Evolutionary conservation across 371 early-diverging fungal genomes (phyloP), one percentile per base, ranked within the genome.

Genomic region (Fennellomyces sp.): DNA sequence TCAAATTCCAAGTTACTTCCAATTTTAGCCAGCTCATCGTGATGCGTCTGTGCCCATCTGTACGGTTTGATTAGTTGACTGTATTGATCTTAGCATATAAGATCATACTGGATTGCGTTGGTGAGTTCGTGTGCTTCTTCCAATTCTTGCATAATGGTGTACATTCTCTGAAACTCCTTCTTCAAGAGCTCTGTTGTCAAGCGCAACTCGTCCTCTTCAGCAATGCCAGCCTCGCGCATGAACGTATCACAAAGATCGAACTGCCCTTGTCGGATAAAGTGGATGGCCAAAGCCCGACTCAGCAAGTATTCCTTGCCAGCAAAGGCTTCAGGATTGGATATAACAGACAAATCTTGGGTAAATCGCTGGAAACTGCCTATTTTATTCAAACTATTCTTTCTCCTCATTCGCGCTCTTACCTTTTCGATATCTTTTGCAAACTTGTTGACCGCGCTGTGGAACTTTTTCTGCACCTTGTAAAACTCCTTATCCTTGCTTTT

Each of bases 261-360:
- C 38, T 90, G 82, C 17, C 97, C 97, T 69, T 95, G 88, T n/a
- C 95, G 82, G 30, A 95, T 82, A 64, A 96, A 91, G 58, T 96
- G 95, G 58, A 79, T 57, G 5, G 86, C 86, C 19, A 96, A 66
- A 8, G 91, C 77, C 25, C 75, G 77, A 38, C 78, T 67, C 31
- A 96, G 61, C 25, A 86, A 60, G 4, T 74, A 62, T 7, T 83
- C 80, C 65, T 90, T 90, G 36, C 81, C 79, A 27, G 80, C 84
- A 60, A 94, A 90, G n/a, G 88, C 87, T 56, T 73, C 79, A 38
- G 89, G 87, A 51, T 86, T 82, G 68, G 78, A 75, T 26, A 85
- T 76, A 1, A 72, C 73, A 12, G 80, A 78, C 35, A 85, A 67
- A 45, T 89, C 88, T 52, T 80, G 78, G 51, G 82, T 90, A 59